Evolutionary conservation across 306 rosid genomes (phyloP).

Genomic region (Pueraria montana): DNA sequence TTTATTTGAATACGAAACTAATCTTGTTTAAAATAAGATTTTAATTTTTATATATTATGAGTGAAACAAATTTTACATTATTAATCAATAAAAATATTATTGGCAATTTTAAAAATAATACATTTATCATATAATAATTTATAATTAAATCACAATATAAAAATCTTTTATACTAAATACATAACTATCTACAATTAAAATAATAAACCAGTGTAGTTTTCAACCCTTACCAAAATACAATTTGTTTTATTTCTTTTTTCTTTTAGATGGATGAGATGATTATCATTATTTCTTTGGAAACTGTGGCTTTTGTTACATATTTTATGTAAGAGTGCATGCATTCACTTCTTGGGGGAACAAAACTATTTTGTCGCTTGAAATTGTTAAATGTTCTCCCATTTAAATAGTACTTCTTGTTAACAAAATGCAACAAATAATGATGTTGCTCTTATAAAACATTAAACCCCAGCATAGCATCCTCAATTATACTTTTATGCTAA

Average conservation of each 20-base stretch:
- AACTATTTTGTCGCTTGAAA: constrained; percentile 27
- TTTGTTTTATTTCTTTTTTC: not conserved
- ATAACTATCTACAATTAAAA: too few species aligned
- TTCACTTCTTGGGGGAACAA: constrained; percentile 40
- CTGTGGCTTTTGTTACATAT: not conserved
- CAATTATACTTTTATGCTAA: not conserved
- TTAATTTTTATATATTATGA: too few species aligned
- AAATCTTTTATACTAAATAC: too few species aligned
- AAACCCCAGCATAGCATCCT: not conserved
- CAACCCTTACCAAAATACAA: too few species aligned
- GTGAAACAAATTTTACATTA: too few species aligned
- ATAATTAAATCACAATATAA: too few species aligned
- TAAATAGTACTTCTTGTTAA: not conserved
- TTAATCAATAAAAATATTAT: too few species aligned
- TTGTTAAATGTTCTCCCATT: not conserved
- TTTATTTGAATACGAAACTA: too few species aligned
- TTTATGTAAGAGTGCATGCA: constrained; percentile 31
- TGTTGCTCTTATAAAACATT: constrained; percentile 1
- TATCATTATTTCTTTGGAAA: not conserved
- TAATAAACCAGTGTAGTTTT: too few species aligned
- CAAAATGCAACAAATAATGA: not conserved
- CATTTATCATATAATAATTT: too few species aligned
- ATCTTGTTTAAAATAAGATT: too few species aligned
- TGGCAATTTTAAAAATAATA: too few species aligned
- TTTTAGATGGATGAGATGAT: not conserved